Percentiles rank a stretch among this genome's conserved stretches.
Evolutionary conservation across 2,329 filamentous ascomycete species (phyloP).

Genomic region (Neurospora sp.): DNA sequence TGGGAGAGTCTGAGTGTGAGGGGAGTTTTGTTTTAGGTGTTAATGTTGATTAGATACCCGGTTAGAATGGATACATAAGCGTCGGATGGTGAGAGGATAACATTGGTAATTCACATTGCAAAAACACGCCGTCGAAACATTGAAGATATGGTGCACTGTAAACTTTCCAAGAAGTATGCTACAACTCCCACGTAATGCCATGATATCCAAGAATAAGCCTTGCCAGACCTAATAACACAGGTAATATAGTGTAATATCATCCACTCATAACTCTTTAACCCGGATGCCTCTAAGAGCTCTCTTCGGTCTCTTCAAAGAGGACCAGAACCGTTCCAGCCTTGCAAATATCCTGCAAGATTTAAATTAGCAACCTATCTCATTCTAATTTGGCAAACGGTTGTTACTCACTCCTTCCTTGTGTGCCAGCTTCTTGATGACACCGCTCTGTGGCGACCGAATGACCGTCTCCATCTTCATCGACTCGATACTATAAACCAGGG

Average conservation of each 20-base stretch:
- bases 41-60: not conserved
- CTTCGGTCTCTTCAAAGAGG: slow-evolving; percentile 51
- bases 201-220: not conserved
- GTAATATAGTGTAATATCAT: not conserved
- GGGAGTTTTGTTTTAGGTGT: not conserved
- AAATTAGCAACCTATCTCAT: slow-evolving; percentile 3
- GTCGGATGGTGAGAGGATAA: not conserved
- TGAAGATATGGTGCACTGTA: not conserved
- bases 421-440: slow-evolving; percentile 61
- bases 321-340: slow-evolving; percentile 68
- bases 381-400: not conserved
- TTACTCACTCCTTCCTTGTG: slow-evolving; percentile 62
- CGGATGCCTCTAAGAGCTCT: not conserved
- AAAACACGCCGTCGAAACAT: not conserved
- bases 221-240: not conserved
- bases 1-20: slow-evolving; percentile 33
- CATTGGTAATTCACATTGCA: not conserved
- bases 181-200: not conserved
- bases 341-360: slow-evolving; percentile 54
- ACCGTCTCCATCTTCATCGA: slow-evolving; percentile 90
- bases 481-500: slow-evolving; percentile 49
- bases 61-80: not conserved
- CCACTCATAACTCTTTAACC: not conserved
- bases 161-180: not conserved
- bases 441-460: slow-evolving; percentile 66